Evolutionary conservation across 129 eudicot species (phyloP), one percentile per base, ranked within the genome.

Genomic region (Solidago caesia): DNA sequence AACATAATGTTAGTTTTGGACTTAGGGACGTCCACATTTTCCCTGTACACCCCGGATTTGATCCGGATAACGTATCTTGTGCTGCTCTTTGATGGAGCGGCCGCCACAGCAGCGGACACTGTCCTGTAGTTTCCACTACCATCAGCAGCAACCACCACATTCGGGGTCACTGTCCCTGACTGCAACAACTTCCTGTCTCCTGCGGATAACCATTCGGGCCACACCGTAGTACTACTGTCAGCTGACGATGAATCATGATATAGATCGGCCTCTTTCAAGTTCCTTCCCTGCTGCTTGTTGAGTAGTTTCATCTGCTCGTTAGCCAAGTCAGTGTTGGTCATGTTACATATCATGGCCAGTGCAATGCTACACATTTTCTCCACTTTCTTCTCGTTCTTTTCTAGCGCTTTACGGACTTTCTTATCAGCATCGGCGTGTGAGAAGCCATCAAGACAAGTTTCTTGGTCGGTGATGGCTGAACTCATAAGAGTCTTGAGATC

Each of bases 121-220:
- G 96, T 89, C 78, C 29, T 83, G 70, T 77, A 78, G 65, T 85
- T 47, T 43, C 98, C 98, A 13, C 89, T 89, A 2, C 98, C 98
- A 42, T 92, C 98, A 1, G 94, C 94, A 51, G 98, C 98, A 81
- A 92, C 98, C 57, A 89, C 96, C 73, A 82, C 92, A 63, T 92
- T 71, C 13, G 94, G 87, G 39, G 80, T 89, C 80, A 85, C 88
- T 33, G 83, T 51, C 44, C 89, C 80, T 0, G 91, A 73, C 84
- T 89, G 96, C 85, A 92, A 80, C 84, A 89, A 12, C 87, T 82
- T 67, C 80, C 96, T 70, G 61, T 92, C 96, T 9, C 91, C 91
- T 4, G 76, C 83, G 0, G 98, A 85, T 57, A 92, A 48, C 98
- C 98, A 92, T 71, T 77, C 73, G 55, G 98, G 98, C 92, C 92